Conservation (phyloP, 2,329 filamentous ascomycete genomes). For the Laburnicola sp. region DNA sequence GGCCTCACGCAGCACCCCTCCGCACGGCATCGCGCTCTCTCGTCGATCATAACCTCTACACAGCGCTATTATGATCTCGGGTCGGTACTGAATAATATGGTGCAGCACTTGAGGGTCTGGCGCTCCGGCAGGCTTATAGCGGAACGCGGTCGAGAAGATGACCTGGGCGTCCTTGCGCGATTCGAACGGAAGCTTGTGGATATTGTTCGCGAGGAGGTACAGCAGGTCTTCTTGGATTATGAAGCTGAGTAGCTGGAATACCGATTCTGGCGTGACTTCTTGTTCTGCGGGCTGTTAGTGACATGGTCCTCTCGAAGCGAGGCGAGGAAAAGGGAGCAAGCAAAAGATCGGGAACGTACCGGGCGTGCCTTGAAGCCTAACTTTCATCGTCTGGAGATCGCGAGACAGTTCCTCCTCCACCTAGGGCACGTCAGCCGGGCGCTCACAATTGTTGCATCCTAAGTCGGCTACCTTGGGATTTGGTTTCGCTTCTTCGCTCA, state of each 20-base stretch:
- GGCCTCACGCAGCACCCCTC: slow-evolving; percentile 84
- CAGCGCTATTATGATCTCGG: slow-evolving; percentile 83
- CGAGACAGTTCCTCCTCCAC: slow-evolving; percentile 83
- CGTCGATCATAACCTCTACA: slow-evolving; percentile 88
- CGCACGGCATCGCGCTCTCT: slow-evolving; percentile 89
- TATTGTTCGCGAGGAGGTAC: slow-evolving; percentile 76
- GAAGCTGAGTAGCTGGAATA: slow-evolving; percentile 80
- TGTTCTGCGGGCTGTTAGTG: slow-evolving; percentile 63
- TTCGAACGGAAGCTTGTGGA: slow-evolving; percentile 89
- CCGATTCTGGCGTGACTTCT: slow-evolving; percentile 83
- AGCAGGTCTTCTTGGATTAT: slow-evolving; percentile 90
- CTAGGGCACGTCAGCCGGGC: slow-evolving; percentile 52
- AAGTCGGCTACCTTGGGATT: slow-evolving; percentile 57
- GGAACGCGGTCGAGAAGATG: slow-evolving; percentile 92
- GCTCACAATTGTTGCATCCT: slow-evolving; percentile 1
- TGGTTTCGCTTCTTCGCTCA: slow-evolving; percentile 60
- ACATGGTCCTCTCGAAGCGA: background rate
- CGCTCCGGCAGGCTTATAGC: slow-evolving; percentile 75
- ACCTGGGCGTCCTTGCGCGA: slow-evolving; percentile 93
- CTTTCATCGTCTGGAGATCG: slow-evolving; percentile 86
- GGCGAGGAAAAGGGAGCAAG: slow-evolving; percentile 9
- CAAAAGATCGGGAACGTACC: slow-evolving; percentile 64
- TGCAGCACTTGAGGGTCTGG: slow-evolving; percentile 81
- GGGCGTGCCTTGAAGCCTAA: slow-evolving; percentile 88
- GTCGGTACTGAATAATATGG: slow-evolving; percentile 83